A percentile compares a stretch with the other conserved stretches of the same genome.
Conservation (phyloP, 2,329 filamentous ascomycete genomes). For the Domatiomyces globalis region DNA sequence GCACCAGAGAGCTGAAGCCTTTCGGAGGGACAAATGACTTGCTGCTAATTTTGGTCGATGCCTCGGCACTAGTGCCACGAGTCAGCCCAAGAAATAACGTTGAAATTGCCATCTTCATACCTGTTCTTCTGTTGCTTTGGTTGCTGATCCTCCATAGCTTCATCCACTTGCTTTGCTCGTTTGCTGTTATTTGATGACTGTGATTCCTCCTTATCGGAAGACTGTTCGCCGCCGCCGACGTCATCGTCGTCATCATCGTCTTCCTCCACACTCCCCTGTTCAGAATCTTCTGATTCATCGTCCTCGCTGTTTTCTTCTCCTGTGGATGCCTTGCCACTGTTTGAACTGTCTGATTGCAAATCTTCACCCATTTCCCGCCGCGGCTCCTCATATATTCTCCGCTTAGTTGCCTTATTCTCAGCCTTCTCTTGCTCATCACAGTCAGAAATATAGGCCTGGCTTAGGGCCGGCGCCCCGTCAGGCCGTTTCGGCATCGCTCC, state of each 20-base stretch:
- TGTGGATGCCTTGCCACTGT: not conserved
- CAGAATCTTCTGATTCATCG: not conserved
- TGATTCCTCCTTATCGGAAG: not conserved
- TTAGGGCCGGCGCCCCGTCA: not conserved
- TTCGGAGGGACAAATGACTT: conserved; percentile 29
- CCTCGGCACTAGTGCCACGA: not conserved
- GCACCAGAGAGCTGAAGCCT: conserved; percentile 27
- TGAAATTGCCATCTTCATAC: conserved; percentile 2
- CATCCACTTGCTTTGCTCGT: not conserved
- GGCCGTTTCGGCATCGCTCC: not conserved
- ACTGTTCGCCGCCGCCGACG: too few species aligned
- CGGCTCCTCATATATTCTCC: not conserved
- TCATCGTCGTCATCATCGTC: not conserved
- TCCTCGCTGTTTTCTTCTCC: not conserved
- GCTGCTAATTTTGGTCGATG: conserved; percentile 4
- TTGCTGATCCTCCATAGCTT: not conserved
- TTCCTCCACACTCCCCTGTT: not conserved
- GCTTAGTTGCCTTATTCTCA: not conserved
- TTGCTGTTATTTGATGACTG: not conserved
- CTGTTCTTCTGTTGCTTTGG: conserved; percentile 1
- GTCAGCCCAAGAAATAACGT: conserved; percentile 4
- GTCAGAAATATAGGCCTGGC: not conserved
- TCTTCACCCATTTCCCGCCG: not conserved
- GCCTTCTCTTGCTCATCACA: not conserved
- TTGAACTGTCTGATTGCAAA: not conserved